A percentile compares a stretch with the other conserved stretches of the same genome.
Evolutionary conservation across 192 early-diverging fungal genomes (phyloP).

Genomic region (Cetraspora pellucida): DNA sequence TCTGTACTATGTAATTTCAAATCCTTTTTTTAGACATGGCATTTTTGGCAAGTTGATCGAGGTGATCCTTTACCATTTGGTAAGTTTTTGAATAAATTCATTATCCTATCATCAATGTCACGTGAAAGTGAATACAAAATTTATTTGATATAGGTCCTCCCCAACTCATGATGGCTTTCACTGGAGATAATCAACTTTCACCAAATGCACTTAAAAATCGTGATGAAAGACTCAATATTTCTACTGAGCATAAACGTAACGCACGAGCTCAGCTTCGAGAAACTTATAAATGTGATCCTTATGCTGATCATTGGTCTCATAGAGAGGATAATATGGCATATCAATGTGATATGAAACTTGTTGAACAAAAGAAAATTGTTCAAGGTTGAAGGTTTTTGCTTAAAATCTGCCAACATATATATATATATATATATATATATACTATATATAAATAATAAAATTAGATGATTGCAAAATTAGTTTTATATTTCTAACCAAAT

Average conservation of each 20-base stretch:
- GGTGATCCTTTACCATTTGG: conserved; percentile 47
- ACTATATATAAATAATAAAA: too few relatives aligned
- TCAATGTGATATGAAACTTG: neutral
- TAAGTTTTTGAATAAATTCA: neutral
- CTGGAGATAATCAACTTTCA: conserved; percentile 47
- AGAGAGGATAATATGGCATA: conserved; percentile 1
- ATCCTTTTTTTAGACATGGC: conserved; percentile 38
- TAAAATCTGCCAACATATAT: too few relatives aligned
- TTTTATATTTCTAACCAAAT: too few relatives aligned
- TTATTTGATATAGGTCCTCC: conserved; percentile 42
- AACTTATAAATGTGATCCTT: neutral
- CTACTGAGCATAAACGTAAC: conserved; percentile 31
- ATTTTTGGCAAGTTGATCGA: conserved; percentile 58
- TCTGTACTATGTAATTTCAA: neutral
- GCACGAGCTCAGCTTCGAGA: conserved; percentile 6
- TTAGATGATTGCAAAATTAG: too few relatives aligned
- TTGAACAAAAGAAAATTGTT: neutral
- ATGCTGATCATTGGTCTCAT: conserved; percentile 2
- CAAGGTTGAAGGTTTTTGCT: too few relatives aligned
- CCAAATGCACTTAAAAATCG: conserved; percentile 34
- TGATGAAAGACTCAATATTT: conserved; percentile 37
- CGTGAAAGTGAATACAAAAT: neutral
- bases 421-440: too few relatives aligned
- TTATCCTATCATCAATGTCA: neutral
- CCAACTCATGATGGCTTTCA: conserved; percentile 49